These are phyloP conservation scores for Leonotis leonurus DNA, from an alignment of 257 asterid genomes.

Conservation along the genomic window DNA sequence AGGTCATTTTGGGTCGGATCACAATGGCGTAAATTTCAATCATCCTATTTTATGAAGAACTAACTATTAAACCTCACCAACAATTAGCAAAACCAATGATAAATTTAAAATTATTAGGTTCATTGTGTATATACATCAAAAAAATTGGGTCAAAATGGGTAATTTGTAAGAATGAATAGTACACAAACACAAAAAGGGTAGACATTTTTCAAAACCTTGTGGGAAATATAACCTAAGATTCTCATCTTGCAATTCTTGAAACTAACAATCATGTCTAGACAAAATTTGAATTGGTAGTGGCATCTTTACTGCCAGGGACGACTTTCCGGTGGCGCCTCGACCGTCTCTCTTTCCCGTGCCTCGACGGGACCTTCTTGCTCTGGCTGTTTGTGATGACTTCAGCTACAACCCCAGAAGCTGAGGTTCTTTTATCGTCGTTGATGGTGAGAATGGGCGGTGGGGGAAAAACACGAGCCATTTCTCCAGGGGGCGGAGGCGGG, in stretches of 20 bases:
- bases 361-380: conserved; percentile 24
- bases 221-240: conserved; percentile 12
- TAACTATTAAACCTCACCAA: no score
- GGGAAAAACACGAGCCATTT: conserved; percentile 29
- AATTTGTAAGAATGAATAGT: background rate
- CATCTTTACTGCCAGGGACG: conserved; percentile 35
- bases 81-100: no score
- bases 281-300: conserved; percentile 25
- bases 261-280: conserved; percentile 28
- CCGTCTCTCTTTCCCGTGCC: conserved; percentile 50
- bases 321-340: conserved; percentile 63
- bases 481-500: conserved; percentile 36
- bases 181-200: background rate
- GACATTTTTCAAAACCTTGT: background rate
- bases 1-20: no score
- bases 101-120: background rate
- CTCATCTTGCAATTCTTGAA: conserved; percentile 29
- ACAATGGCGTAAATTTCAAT: no score
- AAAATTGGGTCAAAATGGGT: conserved; percentile 8
- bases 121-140: conserved; percentile 8
- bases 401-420: no score
- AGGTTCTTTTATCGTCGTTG: conserved; percentile 11
- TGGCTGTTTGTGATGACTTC: no score
- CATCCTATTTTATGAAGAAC: no score
- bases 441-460: conserved; percentile 29